Base-by-base conservation (phyloP, 176 grass and related monocot species). In the Lolium multiflorum region DNA sequence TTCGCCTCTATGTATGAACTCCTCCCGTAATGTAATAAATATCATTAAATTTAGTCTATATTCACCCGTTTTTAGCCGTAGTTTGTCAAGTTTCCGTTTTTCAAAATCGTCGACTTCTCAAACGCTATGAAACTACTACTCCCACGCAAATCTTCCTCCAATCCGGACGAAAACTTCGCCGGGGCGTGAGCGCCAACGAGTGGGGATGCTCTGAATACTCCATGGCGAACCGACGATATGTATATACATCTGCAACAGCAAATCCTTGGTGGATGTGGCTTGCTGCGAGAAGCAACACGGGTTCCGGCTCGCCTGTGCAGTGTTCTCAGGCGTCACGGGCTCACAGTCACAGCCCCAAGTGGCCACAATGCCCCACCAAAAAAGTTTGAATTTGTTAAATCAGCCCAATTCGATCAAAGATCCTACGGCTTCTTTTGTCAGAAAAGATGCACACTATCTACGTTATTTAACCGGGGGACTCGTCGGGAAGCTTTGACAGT, bases 251-350 rank as follows among this genome's bases (percentile, higher is more conserved):
- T 56, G 12, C 26, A 77, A 35, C 31, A 35, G 31, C 31, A 35
- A 35, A 8, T 73, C 2, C 11, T 21, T 41, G 18, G 52, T 78
- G 28, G 71, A 44, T 16, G 52, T 78, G 28, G 71, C 71, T 16
- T 50, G n/a, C 6, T 16, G 35, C 47, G 31, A 57, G 50, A 57
- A 37, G 18, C 52, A 78, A 2, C 76, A 59, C 76, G 55, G 54
- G 0, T 21, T 15, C 43, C 3, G 38, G 52, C 31, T 39, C 9
- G 47, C 35, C 35, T 13, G 46, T 86, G 75, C 71, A 74, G 74
- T 82, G 16, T 13, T 77, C 56, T 69, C 37, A 77, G 71, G 14
- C 21, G 85, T 83, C 84, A 65, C 37, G 67, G 67, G 67, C 9
- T n/a, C 67, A 41, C 65, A 35, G 31, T 35, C 31, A 35, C 31